Evolutionary conservation across 78 protist species (phyloP), one percentile per base, ranked within the genome.

Genomic region (Dictyostelium citrinum): DNA sequence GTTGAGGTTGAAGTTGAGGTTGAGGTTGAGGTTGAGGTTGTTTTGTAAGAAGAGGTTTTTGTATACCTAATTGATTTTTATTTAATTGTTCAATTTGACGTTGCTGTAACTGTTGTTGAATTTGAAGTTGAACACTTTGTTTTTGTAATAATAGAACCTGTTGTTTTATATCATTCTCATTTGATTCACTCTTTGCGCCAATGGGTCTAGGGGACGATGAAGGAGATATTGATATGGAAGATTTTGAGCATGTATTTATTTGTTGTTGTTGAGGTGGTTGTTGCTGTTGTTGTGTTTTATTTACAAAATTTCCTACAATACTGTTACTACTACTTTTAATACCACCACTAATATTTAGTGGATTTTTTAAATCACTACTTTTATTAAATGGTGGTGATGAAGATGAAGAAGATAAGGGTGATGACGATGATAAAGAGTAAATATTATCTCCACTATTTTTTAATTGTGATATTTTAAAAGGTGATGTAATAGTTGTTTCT

Each of bases 51-150:
- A 12, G 12, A 16, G 61, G 24, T 14, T 51, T 51, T 51, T 51
- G 61, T 51, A 5, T 14, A 14, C 61, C 61, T 17, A 51, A 7
- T 71, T 71, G 78, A 71, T 20, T 29, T 35, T 71, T 71, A 35
- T 71, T 29, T 71, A 35, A 35, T 31, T 31, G 37, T 35, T 71
- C 78, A 9, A 43, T 6, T 80, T 41, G 80, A 7, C 58, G 90
- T 83, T 41, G 81, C 43, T 20, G 61, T 29, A 14, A 2, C 43
- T 82, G 90, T 82, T 82, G 90, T 68, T 70, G 91, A 37, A 81
- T 33, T 24, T 43, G 64, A 12, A 61, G 20, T 17, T 39, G 83
- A 17, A 51, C 24, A 17, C 61, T 51, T 84, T 84, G 83, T 45
- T 68, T 35, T 68, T 41, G 72, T 41, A 33, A 70, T 37, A 49